These are phyloP conservation scores for Solanum peruvianum DNA, from an alignment of 257 asterid genomes.

Conservation along the genomic window DNA sequence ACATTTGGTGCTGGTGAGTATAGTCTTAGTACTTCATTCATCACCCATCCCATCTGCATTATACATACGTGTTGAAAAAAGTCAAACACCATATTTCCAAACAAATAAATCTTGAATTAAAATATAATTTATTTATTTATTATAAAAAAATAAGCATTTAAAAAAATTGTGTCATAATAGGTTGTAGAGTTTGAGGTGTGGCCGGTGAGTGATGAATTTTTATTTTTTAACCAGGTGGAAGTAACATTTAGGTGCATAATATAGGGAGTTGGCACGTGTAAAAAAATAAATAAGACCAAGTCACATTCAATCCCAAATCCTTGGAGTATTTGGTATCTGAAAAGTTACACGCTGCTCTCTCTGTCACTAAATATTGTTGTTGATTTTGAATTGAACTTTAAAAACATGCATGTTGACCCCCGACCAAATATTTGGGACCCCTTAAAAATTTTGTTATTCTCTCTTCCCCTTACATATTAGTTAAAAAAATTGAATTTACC, in stretches of 20 bases:
- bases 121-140: no score
- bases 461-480: no score
- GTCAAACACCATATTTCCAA: not conserved
- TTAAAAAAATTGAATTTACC: not conserved
- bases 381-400: not conserved
- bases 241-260: not conserved
- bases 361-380: not conserved
- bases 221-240: not conserved
- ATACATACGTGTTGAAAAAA: not conserved
- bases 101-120: not conserved
- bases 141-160: no score
- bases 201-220: not conserved
- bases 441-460: not conserved
- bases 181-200: not conserved
- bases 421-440: not conserved
- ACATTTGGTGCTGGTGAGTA: constrained; percentile 81
- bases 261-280: not conserved
- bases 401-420: not conserved
- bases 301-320: not conserved
- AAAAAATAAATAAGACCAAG: not conserved
- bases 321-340: not conserved
- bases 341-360: not conserved
- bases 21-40: constrained; percentile 64
- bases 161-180: not conserved
- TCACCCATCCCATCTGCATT: constrained; percentile 90